Evolutionary conservation across 2,329 filamentous ascomycete genomes (phyloP), one percentile per base, ranked within the genome.

Genomic region (Sporothrix brasiliensis): DNA sequence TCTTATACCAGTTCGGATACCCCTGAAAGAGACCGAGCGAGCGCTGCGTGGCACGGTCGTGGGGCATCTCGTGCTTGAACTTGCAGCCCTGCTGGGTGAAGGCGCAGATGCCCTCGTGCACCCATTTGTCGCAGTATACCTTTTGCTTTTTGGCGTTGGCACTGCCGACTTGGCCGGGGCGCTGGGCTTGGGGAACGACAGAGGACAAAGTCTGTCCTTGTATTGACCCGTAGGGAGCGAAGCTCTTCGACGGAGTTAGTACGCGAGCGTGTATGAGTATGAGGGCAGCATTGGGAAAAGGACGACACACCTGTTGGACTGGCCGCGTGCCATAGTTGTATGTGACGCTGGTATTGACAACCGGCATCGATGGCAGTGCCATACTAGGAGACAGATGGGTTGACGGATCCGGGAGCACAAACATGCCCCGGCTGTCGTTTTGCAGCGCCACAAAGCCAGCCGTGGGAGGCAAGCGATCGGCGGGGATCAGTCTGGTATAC

Each of bases 21-120:
- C 88, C 88, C 72, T 89, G 85, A 74, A 88, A 88, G 1, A 97
- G 85, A 0, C 94, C 94, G 2, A 97, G 84, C 7, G 85, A 83
- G 56, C 86, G 81, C 75, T 96, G 87, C 0, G 88, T 91, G 0
- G 83, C 81, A 67, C 83, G 83, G 73, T 93, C 88, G 34, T 82
- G 79, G 0, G 94, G 94, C 91, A 97, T 97, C 78, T 95, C 92
- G 78, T 97, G 94, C 81, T 93, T 94, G 83, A 89, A 97, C 74
- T 90, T 88, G 81, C 94, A 97, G 0, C 94, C 93, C 76, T 94
- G 90, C 78, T 96, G 92, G 3, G 87, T 89, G 78, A 92, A 97
- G 73, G 91, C 91, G 78, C 94, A 97, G 56, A 92, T 88, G 24
- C 93, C 93, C 71, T 91, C 90, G 75, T 92, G 89, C 69, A 97